Conservation (phyloP, 1,139 yeast genomes). For the Scheffersomyces parashehatae region DNA sequence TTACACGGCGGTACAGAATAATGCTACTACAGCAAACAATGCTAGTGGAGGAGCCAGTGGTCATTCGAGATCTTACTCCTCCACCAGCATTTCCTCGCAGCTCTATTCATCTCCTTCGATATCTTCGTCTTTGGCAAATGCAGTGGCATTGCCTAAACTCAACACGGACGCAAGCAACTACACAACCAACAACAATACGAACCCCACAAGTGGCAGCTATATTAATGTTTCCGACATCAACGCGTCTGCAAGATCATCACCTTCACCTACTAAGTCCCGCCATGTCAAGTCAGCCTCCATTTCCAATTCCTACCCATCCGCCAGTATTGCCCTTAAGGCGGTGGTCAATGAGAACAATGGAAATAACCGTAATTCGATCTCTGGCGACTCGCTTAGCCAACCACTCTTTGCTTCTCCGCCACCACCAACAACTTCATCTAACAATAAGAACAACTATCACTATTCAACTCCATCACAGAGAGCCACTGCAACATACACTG, state of each 20-base stretch:
- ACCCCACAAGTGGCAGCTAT: background rate
- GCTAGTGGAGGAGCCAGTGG: slow-evolving; percentile 11
- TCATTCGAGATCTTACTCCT: slow-evolving; percentile 46
- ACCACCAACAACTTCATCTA: slow-evolving; percentile 7
- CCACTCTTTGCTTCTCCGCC: slow-evolving; percentile 6
- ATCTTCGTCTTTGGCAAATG: slow-evolving; percentile 52
- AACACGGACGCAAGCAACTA: slow-evolving; percentile 15
- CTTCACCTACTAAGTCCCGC: slow-evolving; percentile 27
- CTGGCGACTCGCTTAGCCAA: slow-evolving; percentile 17
- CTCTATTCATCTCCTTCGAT: slow-evolving; percentile 56
- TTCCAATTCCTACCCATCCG: slow-evolving; percentile 44
- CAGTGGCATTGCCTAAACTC: slow-evolving; percentile 34
- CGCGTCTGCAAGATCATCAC: slow-evolving; percentile 5
- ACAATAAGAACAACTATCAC: slow-evolving; percentile 8
- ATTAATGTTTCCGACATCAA: background rate
- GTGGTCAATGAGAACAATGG: slow-evolving; percentile 54
- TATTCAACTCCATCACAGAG: slow-evolving; percentile 26
- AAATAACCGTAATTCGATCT: slow-evolving; percentile 21
- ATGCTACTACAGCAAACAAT: slow-evolving; percentile 1
- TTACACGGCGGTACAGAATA: background rate
- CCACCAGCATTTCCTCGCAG: slow-evolving; percentile 36
- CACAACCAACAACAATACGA: slow-evolving; percentile 5
- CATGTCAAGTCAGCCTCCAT: slow-evolving; percentile 39
- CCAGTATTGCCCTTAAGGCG: slow-evolving; percentile 67
- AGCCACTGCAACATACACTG: slow-evolving; percentile 46